Evolutionary conservation across 148 eudicot species (phyloP), one percentile per base, ranked within the genome.

Genomic region (Camellia japonica): DNA sequence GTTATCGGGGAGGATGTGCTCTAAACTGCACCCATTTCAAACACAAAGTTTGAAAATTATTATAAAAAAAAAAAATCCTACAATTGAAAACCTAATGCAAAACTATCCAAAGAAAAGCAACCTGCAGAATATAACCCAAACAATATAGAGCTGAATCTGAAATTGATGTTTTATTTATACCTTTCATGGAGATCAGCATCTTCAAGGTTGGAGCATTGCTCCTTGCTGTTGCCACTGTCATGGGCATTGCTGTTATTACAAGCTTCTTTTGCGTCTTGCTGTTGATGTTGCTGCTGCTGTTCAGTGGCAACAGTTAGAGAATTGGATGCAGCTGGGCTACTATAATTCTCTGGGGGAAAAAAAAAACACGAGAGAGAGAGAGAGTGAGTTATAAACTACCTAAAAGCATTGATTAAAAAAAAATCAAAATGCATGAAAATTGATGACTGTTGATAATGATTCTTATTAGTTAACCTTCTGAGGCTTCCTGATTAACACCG

Each of bases 1-100:
- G 81, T 84, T 90, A 54, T 96, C 99, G 2, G 99, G 97, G 43
- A 96, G 94, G 69, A 82, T 82, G 82, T 93, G 92, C 74, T 96
- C 99, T n/a, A 93, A 85, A 85, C 97, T 95, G 90, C 90, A 76
- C 41, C 42, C 73, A 77, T 30, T 30, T 30, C 30, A 30, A 30
- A 30, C 30, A 30, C 30, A 30, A 30, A 30, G 30, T 30, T 30
- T 30, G 30, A 30, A 30, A 30, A 30, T 30, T 30, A 30, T 30
- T 30, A 30, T 0, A 30, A 30, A 30, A 30, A 30, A 30, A 30
- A 30, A 30, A 8, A 43, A 70, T 42, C 18, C 19, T 60, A 55
- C 19, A 58, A 30, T 30, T 30, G 6, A 30, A 80, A 49, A 10
- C 13, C 7, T 15, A 20, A 67, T 1, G 13, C 4, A 20, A 54